These are phyloP conservation scores for Syzygium jambos DNA, from an alignment of 345 rosid species.

Conservation along the genomic window DNA sequence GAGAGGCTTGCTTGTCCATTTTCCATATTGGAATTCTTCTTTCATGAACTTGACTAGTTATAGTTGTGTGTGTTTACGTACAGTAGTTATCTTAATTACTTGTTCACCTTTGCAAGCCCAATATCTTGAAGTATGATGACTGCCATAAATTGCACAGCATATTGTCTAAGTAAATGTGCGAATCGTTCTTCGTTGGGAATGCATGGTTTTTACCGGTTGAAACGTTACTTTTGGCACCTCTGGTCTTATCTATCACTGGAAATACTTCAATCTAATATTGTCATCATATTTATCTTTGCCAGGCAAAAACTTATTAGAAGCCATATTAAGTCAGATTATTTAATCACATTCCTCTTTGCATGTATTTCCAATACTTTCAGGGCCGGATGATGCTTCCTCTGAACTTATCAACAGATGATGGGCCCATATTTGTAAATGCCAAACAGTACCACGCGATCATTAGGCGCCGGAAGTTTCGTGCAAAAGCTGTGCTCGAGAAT, in stretches of 20 bases:
- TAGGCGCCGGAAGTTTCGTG: slow-evolving; percentile 84
- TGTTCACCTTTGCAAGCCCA: neutral
- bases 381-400: slow-evolving; percentile 83
- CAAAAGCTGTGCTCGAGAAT: slow-evolving; percentile 68
- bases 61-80: neutral
- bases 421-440: slow-evolving; percentile 85
- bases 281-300: neutral
- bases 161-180: neutral
- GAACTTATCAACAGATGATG: slow-evolving; percentile 59
- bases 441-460: slow-evolving; percentile 95
- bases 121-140: neutral
- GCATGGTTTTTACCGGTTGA: neutral
- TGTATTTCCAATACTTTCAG: slow-evolving; percentile 18
- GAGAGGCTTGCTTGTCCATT: neutral
- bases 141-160: neutral
- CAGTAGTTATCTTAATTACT: neutral
- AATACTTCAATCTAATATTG: neutral
- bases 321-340: neutral
- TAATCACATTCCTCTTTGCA: neutral
- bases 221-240: neutral
- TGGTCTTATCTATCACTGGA: neutral
- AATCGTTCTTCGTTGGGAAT: neutral
- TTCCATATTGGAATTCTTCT: neutral
- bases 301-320: neutral
- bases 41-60: neutral